These are phyloP conservation scores for Aspergillus proliferans DNA, from an alignment of 2,329 filamentous ascomycete species.

Conservation along the genomic window DNA sequence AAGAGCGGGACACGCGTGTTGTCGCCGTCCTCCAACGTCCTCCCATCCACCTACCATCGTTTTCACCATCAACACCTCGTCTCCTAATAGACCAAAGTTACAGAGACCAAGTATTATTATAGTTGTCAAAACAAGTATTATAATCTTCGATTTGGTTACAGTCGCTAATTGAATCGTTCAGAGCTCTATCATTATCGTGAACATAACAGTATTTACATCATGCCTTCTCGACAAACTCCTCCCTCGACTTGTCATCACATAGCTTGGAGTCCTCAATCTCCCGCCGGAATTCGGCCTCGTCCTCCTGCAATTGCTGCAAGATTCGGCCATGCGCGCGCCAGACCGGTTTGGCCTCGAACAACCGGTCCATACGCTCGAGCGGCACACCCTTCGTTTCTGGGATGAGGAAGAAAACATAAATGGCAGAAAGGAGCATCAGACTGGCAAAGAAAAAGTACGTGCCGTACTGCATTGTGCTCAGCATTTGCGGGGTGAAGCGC, in stretches of 20 bases:
- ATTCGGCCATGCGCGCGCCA: constrained; percentile 31
- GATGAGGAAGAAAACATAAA: constrained; percentile 58
- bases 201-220: neutral
- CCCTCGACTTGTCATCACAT: constrained; percentile 3
- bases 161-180: too few species aligned
- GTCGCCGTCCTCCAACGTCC: too few species aligned
- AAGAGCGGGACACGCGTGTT: too few species aligned
- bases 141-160: too few species aligned
- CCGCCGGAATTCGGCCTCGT: constrained; percentile 31
- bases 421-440: constrained; percentile 52
- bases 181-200: too few species aligned
- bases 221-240: constrained; percentile 40
- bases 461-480: constrained; percentile 47
- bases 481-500: constrained; percentile 37
- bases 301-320: constrained; percentile 27
- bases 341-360: constrained; percentile 46
- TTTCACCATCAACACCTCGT: too few species aligned
- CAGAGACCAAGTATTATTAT: too few species aligned
- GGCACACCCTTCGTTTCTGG: constrained; percentile 63
- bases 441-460: constrained; percentile 65
- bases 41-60: too few species aligned
- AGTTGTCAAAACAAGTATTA: too few species aligned
- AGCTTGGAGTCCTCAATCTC: constrained; percentile 18
- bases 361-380: constrained; percentile 58
- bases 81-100: too few species aligned